Evolutionary conservation across 108 stramenopile genomes (phyloP), one percentile per base, ranked within the genome.

Genomic region (Skeletonema potamos): DNA sequence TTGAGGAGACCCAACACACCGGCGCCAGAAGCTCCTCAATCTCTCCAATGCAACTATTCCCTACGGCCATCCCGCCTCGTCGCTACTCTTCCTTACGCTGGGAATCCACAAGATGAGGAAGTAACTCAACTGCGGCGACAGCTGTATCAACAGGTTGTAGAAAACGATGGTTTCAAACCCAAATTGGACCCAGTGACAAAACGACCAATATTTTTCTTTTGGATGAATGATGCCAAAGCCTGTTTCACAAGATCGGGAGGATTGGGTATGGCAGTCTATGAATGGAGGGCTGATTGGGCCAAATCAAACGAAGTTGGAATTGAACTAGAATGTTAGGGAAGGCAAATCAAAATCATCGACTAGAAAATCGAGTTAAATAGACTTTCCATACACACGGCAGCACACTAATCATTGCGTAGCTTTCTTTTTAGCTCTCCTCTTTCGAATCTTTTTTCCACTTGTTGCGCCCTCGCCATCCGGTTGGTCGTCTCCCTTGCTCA

Each of bases 201-300:
- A 29, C 70, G 89, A 36, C 93, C 93, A 1, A 73, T 72, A n/a
- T 92, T 94, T 69, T 92, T 92, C 79, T 94, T 92, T 80, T 82
- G 77, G 87, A 77, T 86, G 61, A 87, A 91, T 62, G 74, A 81
- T 58, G 85, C 86, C 41, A 94, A 94, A 72, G 82, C 86, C 1
- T 92, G 91, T 66, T 94, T 85, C 64, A 89, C 87, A 11, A 82
- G 79, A 27, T 78, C 76, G 17, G 92, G 92, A 36, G 83, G 83
- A 11, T 62, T 94, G 33, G 93, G 93, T 13, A 94, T 94, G 93
- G 80, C 74, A 17, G 88, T 94, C 18, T 94, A 92, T 64, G 93
- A 94, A 39, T 94, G 86, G 87, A 73, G 93, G 66, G 81, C 85
- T 12, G 69, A 83, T 58, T 82, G 71, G 61, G 66, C 60, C 30